Evolutionary conservation across 371 early-diverging fungal genomes (phyloP).

Genomic region (Syncephalastrum monosporum): DNA sequence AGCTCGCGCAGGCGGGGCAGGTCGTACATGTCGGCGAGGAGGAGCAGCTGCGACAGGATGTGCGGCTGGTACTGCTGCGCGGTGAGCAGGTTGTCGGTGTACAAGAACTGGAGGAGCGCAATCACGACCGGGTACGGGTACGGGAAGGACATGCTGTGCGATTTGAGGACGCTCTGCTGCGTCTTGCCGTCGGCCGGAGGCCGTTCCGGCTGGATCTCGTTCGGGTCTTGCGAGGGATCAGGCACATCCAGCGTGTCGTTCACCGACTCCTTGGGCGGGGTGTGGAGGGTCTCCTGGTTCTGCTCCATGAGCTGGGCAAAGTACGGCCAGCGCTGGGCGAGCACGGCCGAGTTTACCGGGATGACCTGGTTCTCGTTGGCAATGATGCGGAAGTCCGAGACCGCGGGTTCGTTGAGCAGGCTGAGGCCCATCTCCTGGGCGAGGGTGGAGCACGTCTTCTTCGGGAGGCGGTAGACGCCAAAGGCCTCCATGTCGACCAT

Average conservation of each 20-base stretch:
- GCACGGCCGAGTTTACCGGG: constrained; percentile 61
- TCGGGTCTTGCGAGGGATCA: not conserved
- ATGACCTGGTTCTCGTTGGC: constrained; percentile 56
- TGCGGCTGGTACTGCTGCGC: constrained; percentile 51
- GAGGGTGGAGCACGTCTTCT: constrained; percentile 30
- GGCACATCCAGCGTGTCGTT: not conserved
- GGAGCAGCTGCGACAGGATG: constrained; percentile 57
- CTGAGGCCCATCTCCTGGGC: constrained; percentile 54
- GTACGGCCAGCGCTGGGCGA: constrained; percentile 65
- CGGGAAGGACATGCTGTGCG: constrained; percentile 40
- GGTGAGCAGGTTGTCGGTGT: constrained; percentile 63
- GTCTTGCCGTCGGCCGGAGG: constrained; percentile 2
- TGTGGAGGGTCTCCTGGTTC: constrained; percentile 9
- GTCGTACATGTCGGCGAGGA: constrained; percentile 56
- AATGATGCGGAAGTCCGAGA: constrained; percentile 56
- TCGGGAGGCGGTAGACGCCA: constrained; percentile 49
- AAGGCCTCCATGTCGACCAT: constrained; percentile 61
- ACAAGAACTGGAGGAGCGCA: constrained; percentile 63
- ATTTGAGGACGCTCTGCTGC: constrained; percentile 13
- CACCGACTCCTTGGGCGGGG: constrained; percentile 1
- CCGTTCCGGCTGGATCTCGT: constrained; percentile 2
- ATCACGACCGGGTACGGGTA: constrained; percentile 57
- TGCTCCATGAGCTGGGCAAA: constrained; percentile 50
- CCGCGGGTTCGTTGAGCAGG: constrained; percentile 53
- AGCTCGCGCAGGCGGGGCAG: constrained; percentile 53